Evolutionary conservation across 2,329 filamentous ascomycete species (phyloP).

Genomic region (Colletotrichum spaethianum): DNA sequence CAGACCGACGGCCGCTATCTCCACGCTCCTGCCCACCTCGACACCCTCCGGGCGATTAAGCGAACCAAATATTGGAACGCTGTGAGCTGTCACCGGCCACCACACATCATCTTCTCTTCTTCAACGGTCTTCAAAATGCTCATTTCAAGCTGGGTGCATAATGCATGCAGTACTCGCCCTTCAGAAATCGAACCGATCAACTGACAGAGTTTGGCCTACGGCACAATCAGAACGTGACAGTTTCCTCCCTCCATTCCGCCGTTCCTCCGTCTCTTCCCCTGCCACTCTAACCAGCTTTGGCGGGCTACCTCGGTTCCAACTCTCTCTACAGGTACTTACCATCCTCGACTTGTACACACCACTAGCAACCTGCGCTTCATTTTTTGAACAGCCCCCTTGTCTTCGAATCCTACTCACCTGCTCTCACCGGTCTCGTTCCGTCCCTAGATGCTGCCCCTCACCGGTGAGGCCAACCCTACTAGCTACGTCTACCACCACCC

Average conservation of each 20-base stretch:
- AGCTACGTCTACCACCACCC: conserved; percentile 21
- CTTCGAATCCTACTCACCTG: conserved; percentile 27
- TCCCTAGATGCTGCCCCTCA: conserved; percentile 39
- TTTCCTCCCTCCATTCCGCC: conserved; percentile 24
- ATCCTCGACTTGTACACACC: conserved; percentile 1
- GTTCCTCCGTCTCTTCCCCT: not conserved
- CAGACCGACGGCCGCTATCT: conserved; percentile 27
- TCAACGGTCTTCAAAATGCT: conserved; percentile 6
- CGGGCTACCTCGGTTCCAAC: conserved; percentile 25
- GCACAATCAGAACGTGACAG: conserved; percentile 29
- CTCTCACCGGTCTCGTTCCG: conserved; percentile 38
- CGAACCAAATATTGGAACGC: conserved; percentile 3
- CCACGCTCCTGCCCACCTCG: conserved; percentile 8
- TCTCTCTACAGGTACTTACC: not conserved
- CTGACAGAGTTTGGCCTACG: conserved; percentile 4
- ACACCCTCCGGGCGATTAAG: conserved; percentile 11
- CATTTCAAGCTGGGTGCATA: conserved; percentile 22
- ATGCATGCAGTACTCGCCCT: not conserved
- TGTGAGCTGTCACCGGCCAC: not conserved
- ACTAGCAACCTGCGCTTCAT: not conserved
- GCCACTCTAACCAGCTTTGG: not conserved
- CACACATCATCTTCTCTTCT: conserved; percentile 12
- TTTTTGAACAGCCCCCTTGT: not conserved
- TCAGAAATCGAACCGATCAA: conserved; percentile 6
- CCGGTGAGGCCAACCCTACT: conserved; percentile 35